Percentiles rank a stretch among this genome's conserved stretches.
Conservation (phyloP, 441 rosid genomes). For the Kokia cookei region DNA sequence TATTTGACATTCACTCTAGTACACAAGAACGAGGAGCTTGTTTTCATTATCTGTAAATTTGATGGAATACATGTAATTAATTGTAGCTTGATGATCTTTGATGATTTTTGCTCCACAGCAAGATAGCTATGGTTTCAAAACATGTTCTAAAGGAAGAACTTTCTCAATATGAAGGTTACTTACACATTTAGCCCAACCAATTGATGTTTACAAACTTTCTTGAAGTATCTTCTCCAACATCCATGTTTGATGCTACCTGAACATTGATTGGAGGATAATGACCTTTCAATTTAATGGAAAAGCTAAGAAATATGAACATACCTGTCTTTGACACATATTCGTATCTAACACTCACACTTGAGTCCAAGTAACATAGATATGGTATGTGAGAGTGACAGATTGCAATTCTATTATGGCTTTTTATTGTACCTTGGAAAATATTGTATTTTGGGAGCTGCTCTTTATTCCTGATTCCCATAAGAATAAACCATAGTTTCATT, state of each 20-base stretch:
- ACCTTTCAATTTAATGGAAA: too few relatives aligned
- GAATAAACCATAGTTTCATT: not conserved
- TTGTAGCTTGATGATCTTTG: not conserved
- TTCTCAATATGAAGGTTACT: not conserved
- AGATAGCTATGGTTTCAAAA: not conserved
- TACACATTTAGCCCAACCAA: not conserved
- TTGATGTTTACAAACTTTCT: not conserved
- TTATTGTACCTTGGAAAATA: not conserved
- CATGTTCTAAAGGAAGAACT: not conserved
- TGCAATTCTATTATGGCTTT: not conserved
- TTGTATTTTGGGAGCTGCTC: not conserved
- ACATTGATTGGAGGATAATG: too few relatives aligned
- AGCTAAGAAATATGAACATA: too few relatives aligned
- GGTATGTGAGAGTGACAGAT: too few relatives aligned
- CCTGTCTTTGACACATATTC: not conserved
- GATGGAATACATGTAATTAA: not conserved
- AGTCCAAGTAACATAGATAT: too few relatives aligned
- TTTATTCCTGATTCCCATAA: not conserved
- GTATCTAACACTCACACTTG: too few relatives aligned
- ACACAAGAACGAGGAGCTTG: not conserved
- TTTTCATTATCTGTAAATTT: not conserved
- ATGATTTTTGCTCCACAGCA: not conserved
- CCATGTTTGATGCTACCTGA: too few relatives aligned
- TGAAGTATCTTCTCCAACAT: too few relatives aligned
- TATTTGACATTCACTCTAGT: not conserved